Conservation (phyloP, 73 alveolate species). For the Paramecium biaurelia region DNA sequence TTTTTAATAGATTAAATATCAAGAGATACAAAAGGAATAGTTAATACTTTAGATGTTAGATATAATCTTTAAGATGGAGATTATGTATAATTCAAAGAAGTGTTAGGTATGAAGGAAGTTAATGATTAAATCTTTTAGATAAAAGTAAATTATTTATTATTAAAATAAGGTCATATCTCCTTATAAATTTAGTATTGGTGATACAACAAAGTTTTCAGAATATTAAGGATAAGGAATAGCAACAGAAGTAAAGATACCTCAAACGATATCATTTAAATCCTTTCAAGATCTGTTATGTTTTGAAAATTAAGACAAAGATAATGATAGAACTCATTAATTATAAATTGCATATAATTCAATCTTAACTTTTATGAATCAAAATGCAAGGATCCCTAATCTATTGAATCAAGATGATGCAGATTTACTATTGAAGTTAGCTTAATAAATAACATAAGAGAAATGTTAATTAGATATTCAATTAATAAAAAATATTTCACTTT, state of each 20-base stretch:
- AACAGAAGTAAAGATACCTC: conserved; percentile 86
- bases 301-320: conserved; percentile 68
- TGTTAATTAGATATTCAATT: conserved; percentile 78
- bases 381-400: conserved; percentile 73
- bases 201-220: conserved; percentile 85
- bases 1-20: conserved; percentile 81
- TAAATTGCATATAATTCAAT: conserved; percentile 77
- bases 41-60: conserved; percentile 88
- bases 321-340: conserved; percentile 83
- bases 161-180: not conserved
- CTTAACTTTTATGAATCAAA: conserved; percentile 65
- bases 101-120: conserved; percentile 98
- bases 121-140: conserved; percentile 76
- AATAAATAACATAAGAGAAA: conserved; percentile 69
- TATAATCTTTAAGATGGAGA: conserved; percentile 94
- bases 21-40: conserved; percentile 75
- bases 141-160: conserved; percentile 71
- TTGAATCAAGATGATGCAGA: conserved; percentile 74
- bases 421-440: conserved; percentile 61
- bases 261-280: conserved; percentile 65
- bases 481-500: conserved; percentile 75
- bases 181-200: conserved; percentile 90
- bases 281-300: conserved; percentile 70
- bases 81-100: conserved; percentile 94
- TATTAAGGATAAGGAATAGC: conserved; percentile 95